Base-by-base conservation (phyloP, 2,329 filamentous ascomycete genomes). In the Penicillium sp. region DNA sequence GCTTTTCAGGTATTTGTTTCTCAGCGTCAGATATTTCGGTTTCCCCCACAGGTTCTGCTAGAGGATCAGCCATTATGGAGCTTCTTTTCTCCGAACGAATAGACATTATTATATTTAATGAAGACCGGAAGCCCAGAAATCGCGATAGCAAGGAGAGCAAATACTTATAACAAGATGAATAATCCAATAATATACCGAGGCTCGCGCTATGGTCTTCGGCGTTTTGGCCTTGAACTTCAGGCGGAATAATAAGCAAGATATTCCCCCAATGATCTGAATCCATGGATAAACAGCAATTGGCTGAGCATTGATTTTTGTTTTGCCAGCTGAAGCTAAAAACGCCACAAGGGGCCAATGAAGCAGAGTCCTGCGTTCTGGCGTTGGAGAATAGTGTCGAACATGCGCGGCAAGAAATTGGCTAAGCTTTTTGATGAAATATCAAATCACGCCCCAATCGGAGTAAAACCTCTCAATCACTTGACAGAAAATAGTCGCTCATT, bases 1-100 rank as follows among this genome's bases (percentile, higher is more conserved):
- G 19, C 11, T 53, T 42, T 26, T 57, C 21, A 44, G 29, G 19
- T 33, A 13, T 19, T 9, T 55, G 47, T n/a, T 57, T 57, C 21
- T 57, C 50, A 11, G 19, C 19, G 1, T 42, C 37, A 42, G 37
- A 42, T 8, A 22, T 22, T 13, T 42, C 37, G 10, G 10, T 11
- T 22, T 42, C 19, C 22, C 37, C 37, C 37, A 4, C 16, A 19
- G 35, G 35, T 3, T n/a, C 37, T 42, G 37, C 4, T n/a, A 13
- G 37, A 21, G 8, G 19, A n/a, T 3, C 13, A 11, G 10, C 4
- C 37, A 5, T 21, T 37, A 19, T 19, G 0, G 35, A 3, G 16
- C n/a, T 37, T 16, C 2, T 16, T 37, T 10, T 42, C n/a, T 11
- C 9, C 14, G 8, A 21, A 22, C 33, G 4, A 42, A 19, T 11